Evolutionary conservation across 306 rosid species (phyloP).

Genomic region (Crotalaria pallida): DNA sequence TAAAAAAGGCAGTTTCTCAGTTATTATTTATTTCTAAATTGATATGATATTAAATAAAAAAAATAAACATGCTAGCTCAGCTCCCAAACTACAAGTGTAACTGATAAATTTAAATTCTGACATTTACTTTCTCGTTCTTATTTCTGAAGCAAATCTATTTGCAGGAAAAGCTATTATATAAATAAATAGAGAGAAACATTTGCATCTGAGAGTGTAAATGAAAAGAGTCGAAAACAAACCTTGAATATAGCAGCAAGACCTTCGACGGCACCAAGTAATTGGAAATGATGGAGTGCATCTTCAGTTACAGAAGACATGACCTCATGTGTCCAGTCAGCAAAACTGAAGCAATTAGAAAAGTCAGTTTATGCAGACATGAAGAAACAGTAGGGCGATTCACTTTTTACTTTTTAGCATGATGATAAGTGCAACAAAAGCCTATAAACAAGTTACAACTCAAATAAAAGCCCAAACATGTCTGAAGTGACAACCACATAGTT

Average conservation of each 20-base stretch:
- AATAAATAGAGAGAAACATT: conserved; percentile 11
- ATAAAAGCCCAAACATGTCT: conserved; percentile 9
- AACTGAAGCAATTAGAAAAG: conserved; percentile 55
- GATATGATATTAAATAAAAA: neutral
- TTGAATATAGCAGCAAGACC: conserved; percentile 84
- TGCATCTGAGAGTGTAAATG: conserved; percentile 3
- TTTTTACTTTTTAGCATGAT: conserved; percentile 4
- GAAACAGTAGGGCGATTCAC: neutral
- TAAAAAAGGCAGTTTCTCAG: neutral
- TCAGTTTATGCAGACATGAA: conserved; percentile 16
- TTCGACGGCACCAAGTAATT: conserved; percentile 73
- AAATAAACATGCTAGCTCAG: conserved; percentile 8
- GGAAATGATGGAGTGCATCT: conserved; percentile 64
- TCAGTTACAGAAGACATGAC: conserved; percentile 60
- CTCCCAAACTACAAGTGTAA: neutral
- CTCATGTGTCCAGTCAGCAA: conserved; percentile 76
- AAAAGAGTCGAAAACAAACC: conserved; percentile 46
- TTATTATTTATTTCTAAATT: too few species aligned
- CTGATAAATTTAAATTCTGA: neutral
- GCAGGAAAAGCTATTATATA: neutral
- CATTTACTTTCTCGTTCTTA: conserved; percentile 9
- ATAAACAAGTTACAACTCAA: neutral
- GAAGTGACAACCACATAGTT: neutral
- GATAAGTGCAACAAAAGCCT: neutral
- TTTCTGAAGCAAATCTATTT: conserved; percentile 1